A percentile compares a stretch with the other conserved stretches of the same genome.
phyloP scores from a whole-genome alignment of 768 basidiomycete genomes.

The Tulasnella sp. region DNA sequence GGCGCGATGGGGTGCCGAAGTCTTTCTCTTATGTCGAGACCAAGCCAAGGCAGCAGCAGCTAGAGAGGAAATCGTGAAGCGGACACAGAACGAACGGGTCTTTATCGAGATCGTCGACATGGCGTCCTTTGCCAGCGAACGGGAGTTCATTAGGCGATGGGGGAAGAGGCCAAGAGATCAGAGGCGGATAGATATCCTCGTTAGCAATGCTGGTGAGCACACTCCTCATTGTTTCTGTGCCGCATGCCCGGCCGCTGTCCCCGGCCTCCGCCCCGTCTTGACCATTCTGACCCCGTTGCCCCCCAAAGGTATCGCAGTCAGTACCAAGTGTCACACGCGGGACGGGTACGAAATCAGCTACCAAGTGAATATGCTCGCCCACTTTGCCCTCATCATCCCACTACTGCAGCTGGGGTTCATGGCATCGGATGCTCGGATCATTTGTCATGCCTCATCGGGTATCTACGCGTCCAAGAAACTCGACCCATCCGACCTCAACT shows the following conservation, averaged over 20 bases:
- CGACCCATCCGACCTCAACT: constrained; percentile 13
- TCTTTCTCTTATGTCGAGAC: constrained; percentile 1
- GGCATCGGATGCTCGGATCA: constrained; percentile 9
- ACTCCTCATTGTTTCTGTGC: background rate
- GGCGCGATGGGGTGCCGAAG: constrained; percentile 12
- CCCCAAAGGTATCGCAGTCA: constrained; percentile 4
- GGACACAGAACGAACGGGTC: background rate
- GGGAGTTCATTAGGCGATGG: constrained; percentile 11
- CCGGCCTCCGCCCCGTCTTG: background rate
- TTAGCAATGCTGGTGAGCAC: background rate
- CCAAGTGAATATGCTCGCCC: background rate
- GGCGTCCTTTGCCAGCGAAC: background rate
- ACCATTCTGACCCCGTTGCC: background rate
- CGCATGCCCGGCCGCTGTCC: background rate
- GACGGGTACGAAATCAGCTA: constrained; percentile 10
- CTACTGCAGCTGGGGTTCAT: constrained; percentile 11
- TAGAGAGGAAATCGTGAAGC: constrained; percentile 2
- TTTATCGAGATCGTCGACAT: constrained; percentile 11
- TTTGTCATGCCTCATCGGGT: constrained; percentile 2
- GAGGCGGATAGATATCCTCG: constrained; percentile 6
- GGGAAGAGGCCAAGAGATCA: background rate
- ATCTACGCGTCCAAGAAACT: constrained; percentile 11
- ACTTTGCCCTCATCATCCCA: background rate
- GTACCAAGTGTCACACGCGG: background rate
- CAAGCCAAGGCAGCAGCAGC: constrained; percentile 1